Percentiles rank a stretch among this genome's conserved stretches.
Conservation (phyloP, 140 eudicot genomes). For the Bidens hawaiensis region DNA sequence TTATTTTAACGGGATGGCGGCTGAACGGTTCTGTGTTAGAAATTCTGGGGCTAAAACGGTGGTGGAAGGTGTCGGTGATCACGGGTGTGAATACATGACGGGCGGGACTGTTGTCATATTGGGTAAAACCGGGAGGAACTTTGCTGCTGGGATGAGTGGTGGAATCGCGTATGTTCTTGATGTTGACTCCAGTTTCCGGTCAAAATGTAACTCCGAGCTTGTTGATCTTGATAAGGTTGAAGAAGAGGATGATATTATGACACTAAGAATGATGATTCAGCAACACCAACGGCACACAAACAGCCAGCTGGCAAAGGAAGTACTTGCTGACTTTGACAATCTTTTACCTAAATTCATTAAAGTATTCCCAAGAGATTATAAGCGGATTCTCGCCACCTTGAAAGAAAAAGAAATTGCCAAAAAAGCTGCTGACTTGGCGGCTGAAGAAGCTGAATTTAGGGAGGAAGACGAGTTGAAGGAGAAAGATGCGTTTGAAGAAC, state of each 20-base stretch:
- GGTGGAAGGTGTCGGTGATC: slow-evolving; percentile 99
- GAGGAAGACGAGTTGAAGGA: slow-evolving; percentile 74
- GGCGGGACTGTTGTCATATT: slow-evolving; percentile 89
- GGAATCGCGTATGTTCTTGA: slow-evolving; percentile 94
- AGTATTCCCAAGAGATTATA: slow-evolving; percentile 94
- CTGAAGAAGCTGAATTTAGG: slow-evolving; percentile 62
- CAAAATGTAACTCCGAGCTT: slow-evolving; percentile 79
- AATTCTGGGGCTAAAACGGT: slow-evolving; percentile 96
- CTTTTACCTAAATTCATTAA: slow-evolving; percentile 78
- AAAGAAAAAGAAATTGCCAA: slow-evolving; percentile 47
- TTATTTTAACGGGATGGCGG: slow-evolving; percentile 98
- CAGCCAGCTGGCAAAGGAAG: slow-evolving; percentile 87
- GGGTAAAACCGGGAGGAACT: slow-evolving; percentile 93
- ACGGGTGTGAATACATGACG: slow-evolving; percentile 98
- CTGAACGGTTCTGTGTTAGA: slow-evolving; percentile 92
- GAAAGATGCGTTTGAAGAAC: slow-evolving; percentile 98
- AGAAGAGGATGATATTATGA: slow-evolving; percentile 81
- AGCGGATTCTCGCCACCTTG: slow-evolving; percentile 62
- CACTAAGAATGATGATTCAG: slow-evolving; percentile 91
- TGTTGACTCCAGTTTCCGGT: slow-evolving; percentile 62
- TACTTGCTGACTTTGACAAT: slow-evolving; percentile 69
- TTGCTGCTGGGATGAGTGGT: slow-evolving; percentile 99
- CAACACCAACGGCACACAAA: slow-evolving; percentile 89
- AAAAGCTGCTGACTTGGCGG: slow-evolving; percentile 49
- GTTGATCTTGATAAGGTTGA: slow-evolving; percentile 96